Conservation (phyloP, 352 stramenopile genomes). For the Phytophthora foliorum region DNA sequence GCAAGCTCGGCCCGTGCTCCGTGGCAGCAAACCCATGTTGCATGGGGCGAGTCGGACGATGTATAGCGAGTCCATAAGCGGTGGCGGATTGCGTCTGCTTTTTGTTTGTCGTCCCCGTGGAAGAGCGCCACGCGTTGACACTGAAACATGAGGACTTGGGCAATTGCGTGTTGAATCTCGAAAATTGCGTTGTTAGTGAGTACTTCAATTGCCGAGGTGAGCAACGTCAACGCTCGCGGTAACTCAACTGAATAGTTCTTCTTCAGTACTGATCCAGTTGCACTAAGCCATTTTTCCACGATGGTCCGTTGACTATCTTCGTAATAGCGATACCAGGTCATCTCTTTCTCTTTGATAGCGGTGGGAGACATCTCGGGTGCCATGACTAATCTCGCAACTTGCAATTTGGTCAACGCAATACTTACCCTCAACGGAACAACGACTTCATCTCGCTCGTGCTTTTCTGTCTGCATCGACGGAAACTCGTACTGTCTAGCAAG, state of each 20-base stretch:
- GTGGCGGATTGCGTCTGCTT: slow-evolving; percentile 26
- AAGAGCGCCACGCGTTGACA: slow-evolving; percentile 57
- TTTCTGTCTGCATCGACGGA: slow-evolving; percentile 2
- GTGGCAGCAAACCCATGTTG: slow-evolving; percentile 65
- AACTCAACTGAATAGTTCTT: slow-evolving; percentile 31
- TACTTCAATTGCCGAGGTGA: slow-evolving; percentile 33
- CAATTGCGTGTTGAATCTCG: slow-evolving; percentile 33
- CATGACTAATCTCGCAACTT: slow-evolving; percentile 51
- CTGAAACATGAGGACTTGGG: slow-evolving; percentile 44
- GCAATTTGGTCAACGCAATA: slow-evolving; percentile 48
- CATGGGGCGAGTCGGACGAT: slow-evolving; percentile 34
- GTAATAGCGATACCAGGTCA: slow-evolving; percentile 77
- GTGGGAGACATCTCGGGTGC: slow-evolving; percentile 34
- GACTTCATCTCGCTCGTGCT: slow-evolving; percentile 18
- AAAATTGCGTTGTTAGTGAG: slow-evolving; percentile 15
- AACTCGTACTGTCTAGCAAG: slow-evolving; percentile 5
- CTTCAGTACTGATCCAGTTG: slow-evolving; percentile 42
- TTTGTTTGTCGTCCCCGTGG: slow-evolving; percentile 38
- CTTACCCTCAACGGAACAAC: slow-evolving; percentile 30
- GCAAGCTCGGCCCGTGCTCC: slow-evolving; percentile 26
- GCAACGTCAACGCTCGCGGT: slow-evolving; percentile 40
- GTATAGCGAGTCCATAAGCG: slow-evolving; percentile 67
- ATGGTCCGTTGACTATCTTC: slow-evolving; percentile 54
- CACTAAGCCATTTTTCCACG: slow-evolving; percentile 78
- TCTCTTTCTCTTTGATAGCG: slow-evolving; percentile 55